These are phyloP conservation scores for Keithomyces neogunnii DNA, from an alignment of 2,329 filamentous ascomycete species.

Conservation along the genomic window DNA sequence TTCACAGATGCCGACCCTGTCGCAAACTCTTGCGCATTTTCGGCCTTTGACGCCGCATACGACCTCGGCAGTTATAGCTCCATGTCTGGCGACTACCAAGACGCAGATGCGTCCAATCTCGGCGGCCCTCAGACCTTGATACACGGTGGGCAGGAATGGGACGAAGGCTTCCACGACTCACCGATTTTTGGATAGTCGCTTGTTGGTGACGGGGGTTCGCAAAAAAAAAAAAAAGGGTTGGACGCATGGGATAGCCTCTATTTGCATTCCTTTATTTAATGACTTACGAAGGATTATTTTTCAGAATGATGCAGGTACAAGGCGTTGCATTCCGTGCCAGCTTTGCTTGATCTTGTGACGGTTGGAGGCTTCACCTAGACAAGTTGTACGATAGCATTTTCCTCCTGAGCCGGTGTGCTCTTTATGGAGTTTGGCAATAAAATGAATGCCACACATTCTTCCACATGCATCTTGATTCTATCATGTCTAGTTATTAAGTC, in stretches of 20 bases:
- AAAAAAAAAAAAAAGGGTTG: slow-evolving; percentile 4
- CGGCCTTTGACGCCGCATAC: slow-evolving; percentile 32
- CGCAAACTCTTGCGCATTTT: slow-evolving; percentile 26
- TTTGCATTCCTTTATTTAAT: slow-evolving; percentile 11
- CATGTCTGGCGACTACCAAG: slow-evolving; percentile 20
- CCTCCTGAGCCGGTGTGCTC: background rate
- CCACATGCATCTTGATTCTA: too few species aligned
- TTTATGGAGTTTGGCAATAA: background rate
- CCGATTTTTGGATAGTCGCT: slow-evolving; percentile 20
- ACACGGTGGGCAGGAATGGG: slow-evolving; percentile 21
- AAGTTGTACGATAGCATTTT: slow-evolving; percentile 4
- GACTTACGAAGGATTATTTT: slow-evolving; percentile 17
- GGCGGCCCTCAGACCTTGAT: slow-evolving; percentile 16
- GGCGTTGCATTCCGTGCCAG: too few species aligned
- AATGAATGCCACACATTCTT: background rate
- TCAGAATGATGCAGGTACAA: background rate
- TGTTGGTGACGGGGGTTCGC: background rate
- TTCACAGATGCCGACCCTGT: slow-evolving; percentile 18
- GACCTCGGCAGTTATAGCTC: slow-evolving; percentile 28
- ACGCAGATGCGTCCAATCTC: slow-evolving; percentile 15
- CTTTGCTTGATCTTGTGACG: too few species aligned
- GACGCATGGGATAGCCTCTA: slow-evolving; percentile 1
- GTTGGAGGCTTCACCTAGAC: background rate
- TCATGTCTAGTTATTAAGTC: too few species aligned
- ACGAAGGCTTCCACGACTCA: slow-evolving; percentile 20